phyloP scores from a whole-genome alignment of 1,284 basidiomycete genomes.

The Pyrrhoderma noxium region DNA sequence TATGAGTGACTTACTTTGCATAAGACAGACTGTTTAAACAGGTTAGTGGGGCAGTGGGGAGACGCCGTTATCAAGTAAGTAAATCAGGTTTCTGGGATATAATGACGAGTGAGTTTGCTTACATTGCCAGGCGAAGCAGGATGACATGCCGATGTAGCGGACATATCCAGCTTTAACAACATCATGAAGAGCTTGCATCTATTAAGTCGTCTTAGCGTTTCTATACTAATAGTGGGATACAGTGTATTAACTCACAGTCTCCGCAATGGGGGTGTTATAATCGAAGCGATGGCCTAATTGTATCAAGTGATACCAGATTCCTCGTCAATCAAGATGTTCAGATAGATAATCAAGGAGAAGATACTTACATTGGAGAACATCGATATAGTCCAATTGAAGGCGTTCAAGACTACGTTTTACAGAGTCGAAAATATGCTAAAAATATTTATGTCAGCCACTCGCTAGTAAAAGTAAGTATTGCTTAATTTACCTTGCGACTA shows the following conservation, averaged over 20 bases:
- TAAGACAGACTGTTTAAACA: conserved; percentile 26
- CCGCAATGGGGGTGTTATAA: conserved; percentile 20
- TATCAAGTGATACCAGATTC: too few relatives aligned
- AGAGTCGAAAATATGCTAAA: conserved; percentile 38
- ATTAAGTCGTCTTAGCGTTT: conserved; percentile 18
- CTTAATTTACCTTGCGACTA: conserved; percentile 37
- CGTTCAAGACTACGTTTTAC: conserved; percentile 36
- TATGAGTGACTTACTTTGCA: conserved; percentile 27
- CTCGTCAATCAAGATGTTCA: too few relatives aligned
- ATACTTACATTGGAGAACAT: conserved; percentile 33
- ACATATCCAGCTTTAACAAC: conserved; percentile 38
- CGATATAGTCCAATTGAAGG: conserved; percentile 38
- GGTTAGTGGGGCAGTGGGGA: too few relatives aligned
- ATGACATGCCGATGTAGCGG: conserved; percentile 43
- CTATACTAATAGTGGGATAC: too few relatives aligned
- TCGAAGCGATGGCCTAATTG: conserved; percentile 28
- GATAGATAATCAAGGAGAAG: conserved; percentile 21
- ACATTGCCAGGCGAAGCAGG: conserved; percentile 33
- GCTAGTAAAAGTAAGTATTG: too few relatives aligned
- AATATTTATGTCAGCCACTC: too few relatives aligned
- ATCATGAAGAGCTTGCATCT: conserved; percentile 46
- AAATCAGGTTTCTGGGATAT: conserved; percentile 34
- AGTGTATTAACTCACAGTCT: conserved; percentile 21
- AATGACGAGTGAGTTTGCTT: conserved; percentile 9
- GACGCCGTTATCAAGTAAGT: conserved; percentile 13